phyloP scores from a whole-genome alignment of 73 alveolate genomes.

The Blepharisma japonicum region DNA sequence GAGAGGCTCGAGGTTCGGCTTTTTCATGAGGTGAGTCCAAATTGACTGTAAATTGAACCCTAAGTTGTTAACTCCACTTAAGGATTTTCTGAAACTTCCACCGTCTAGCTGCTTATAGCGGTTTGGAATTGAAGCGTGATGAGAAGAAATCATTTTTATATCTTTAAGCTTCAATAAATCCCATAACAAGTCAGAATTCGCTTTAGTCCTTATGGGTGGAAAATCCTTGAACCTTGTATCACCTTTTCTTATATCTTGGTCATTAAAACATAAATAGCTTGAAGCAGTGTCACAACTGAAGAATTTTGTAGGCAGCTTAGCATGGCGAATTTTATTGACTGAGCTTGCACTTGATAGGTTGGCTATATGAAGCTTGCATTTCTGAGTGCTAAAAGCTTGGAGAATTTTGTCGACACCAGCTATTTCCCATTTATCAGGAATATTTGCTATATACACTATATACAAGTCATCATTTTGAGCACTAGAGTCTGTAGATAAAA shows the following conservation, averaged over 20 bases:
- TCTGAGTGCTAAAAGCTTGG: neutral
- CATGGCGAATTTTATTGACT: neutral
- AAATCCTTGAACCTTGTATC: constrained; percentile 4
- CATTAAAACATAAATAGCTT: neutral
- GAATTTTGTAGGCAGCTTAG: neutral
- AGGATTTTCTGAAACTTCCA: neutral
- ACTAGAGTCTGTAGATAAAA: too few species aligned
- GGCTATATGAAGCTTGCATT: neutral
- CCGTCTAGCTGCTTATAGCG: neutral
- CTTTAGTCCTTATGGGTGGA: neutral
- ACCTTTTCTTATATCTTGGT: neutral
- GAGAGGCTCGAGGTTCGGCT: neutral
- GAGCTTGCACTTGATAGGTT: neutral
- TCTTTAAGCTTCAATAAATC: constrained; percentile 16
- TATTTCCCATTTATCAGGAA: neutral
- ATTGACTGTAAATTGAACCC: neutral
- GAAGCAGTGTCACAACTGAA: neutral
- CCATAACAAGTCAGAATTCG: neutral
- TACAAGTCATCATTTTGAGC: neutral
- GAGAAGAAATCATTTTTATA: neutral
- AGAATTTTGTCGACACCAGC: neutral
- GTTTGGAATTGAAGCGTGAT: neutral
- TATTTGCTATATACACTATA: neutral
- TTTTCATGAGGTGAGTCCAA: neutral
- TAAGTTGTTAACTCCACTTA: neutral